Conservation (phyloP, 306 rosid genomes). For the Pyrus bretschneideri region DNA sequence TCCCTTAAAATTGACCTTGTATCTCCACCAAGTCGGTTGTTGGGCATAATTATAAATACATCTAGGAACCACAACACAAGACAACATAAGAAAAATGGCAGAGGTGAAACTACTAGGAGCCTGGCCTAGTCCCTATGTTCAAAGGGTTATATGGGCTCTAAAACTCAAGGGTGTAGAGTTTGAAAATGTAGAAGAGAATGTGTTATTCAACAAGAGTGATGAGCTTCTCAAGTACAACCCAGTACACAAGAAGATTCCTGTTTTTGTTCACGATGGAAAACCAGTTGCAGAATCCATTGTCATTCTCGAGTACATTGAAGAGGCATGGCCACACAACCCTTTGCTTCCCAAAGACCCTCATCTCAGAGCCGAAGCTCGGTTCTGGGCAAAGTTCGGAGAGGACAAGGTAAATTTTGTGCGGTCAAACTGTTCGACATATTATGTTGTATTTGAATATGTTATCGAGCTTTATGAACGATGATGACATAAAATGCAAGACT, state of each 20-base stretch:
- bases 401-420: conserved; percentile 4
- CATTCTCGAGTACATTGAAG: conserved; percentile 16
- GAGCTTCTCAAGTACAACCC: conserved; percentile 4
- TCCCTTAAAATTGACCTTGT: no score
- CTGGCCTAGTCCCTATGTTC: not conserved
- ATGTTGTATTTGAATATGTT: no score
- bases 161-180: conserved; percentile 13
- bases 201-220: not conserved
- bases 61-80: no score
- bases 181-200: conserved; percentile 8
- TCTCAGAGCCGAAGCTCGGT: conserved; percentile 3
- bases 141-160: conserved; percentile 15
- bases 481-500: not conserved
- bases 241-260: conserved; percentile 13
- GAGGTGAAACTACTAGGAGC: not conserved
- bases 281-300: conserved; percentile 6
- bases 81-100: no score
- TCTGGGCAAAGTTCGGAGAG: conserved; percentile 12
- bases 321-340: conserved; percentile 11
- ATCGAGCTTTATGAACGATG: no score
- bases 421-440: not conserved
- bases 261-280: conserved; percentile 6
- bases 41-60: no score
- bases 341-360: conserved; percentile 12
- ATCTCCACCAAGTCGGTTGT: no score